Conservation (phyloP, 1,139 yeast species). For the Yamadazyma triangularis region DNA sequence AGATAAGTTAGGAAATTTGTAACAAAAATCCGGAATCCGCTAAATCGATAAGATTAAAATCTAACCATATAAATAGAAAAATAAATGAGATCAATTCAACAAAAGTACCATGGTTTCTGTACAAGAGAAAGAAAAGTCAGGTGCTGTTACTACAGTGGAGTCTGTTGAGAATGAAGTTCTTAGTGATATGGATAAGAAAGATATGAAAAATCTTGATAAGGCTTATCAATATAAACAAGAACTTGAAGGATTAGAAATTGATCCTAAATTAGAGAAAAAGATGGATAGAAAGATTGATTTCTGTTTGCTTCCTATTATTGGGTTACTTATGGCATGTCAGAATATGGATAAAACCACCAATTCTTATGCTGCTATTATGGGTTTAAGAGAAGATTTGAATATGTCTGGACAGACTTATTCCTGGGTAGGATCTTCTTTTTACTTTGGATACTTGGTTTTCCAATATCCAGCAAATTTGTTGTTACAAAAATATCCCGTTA, state of each 20-base stretch:
- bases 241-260: constrained; percentile 7
- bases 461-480: constrained; percentile 51
- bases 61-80: no score
- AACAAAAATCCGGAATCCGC: no score
- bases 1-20: no score
- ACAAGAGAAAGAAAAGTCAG: no score
- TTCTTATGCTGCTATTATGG: constrained; percentile 57
- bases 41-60: no score
- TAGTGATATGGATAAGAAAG: no score
- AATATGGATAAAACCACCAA: constrained; percentile 59
- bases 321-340: constrained; percentile 50
- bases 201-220: constrained; percentile 6
- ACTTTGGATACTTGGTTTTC: constrained; percentile 46
- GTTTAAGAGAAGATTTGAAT: constrained; percentile 38
- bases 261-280: constrained; percentile 7
- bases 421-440: constrained; percentile 59
- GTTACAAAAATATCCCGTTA: constrained; percentile 49
- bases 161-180: no score
- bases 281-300: constrained; percentile 45
- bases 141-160: no score
- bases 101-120: no score
- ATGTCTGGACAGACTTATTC: constrained; percentile 20
- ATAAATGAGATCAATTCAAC: no score
- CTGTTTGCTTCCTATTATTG: constrained; percentile 48
- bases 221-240: constrained; percentile 7